Base-by-base conservation (phyloP, 768 basidiomycete species). In the Lactarius hatsudake region DNA sequence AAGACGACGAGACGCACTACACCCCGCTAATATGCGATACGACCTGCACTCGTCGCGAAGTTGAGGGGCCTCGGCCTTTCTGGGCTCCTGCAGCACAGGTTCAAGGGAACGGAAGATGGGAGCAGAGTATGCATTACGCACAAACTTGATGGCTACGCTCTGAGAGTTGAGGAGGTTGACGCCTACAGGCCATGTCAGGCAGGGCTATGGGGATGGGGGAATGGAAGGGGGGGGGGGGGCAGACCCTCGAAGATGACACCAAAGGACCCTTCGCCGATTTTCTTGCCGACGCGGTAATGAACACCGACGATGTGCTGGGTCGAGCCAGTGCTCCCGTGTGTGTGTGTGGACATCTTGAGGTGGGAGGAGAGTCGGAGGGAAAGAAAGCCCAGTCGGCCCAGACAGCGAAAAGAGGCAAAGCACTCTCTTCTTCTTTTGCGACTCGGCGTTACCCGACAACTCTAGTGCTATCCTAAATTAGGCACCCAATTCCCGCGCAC, bases 61-160 rank as follows among this genome's bases (percentile, higher is more conserved):
- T 77, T 98, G 97, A 38, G 97, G 97, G 8, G 97, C 97, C 79
- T 99, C 97, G 15, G 95, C 95, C 77, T 93, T 92, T 75, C 92
- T 80, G 38, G 92, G 91, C 83, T 94, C 91, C 92, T 94, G 72
- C n/a, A 71, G 62, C 68, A 62, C 61, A 38, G 1, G n/a, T 13
- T 38, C 1, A 43, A 40, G 32, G 26, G 38, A 4, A 65, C 45
- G 65, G 61, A 54, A 55, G 64, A 51, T 15, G 15, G 15, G 45
- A n/a, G 61, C 26, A 23, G 72, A 53, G 69, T 42, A 65, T 64
- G 67, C 32, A 42, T 53, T 61, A 18, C 96, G 79, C 75, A 98
- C 97, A 86, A 99, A 99, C 84, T 99, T 99, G 88, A 99, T 98
- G 70, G 97, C 97, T 68, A 98, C 96, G 12, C 95, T 96, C 81